phyloP scores from a whole-genome alignment of 345 rosid species.

The Pistacia atlantica region DNA sequence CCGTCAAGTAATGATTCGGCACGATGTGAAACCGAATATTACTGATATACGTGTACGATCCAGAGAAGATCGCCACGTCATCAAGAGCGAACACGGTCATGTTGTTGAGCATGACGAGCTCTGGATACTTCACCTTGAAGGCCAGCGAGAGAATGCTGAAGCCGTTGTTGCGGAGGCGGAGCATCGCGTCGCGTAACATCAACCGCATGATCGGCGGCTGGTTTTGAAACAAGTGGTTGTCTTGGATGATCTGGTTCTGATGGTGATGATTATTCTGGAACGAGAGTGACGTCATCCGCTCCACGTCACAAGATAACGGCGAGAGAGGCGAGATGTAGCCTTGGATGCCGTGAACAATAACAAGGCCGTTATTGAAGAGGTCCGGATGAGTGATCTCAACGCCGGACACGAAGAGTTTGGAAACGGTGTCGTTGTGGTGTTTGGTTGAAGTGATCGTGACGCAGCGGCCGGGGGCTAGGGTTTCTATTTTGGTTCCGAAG shows the following conservation, averaged over 20 bases:
- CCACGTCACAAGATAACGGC: constrained; percentile 62
- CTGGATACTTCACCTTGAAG: constrained; percentile 51
- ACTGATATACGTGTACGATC: constrained; percentile 46
- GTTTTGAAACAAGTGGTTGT: background rate
- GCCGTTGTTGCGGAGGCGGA: constrained; percentile 62
- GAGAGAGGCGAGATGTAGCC: constrained; percentile 66
- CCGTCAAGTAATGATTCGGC: constrained; percentile 46
- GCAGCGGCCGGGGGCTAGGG: constrained; percentile 65
- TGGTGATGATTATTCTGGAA: constrained; percentile 26
- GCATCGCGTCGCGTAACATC: constrained; percentile 65
- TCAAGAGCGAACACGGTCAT: constrained; percentile 62
- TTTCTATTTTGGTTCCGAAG: constrained; percentile 62
- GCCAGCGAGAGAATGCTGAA: constrained; percentile 59
- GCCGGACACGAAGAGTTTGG: constrained; percentile 56
- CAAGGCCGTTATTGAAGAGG: constrained; percentile 61
- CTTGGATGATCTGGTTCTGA: background rate
- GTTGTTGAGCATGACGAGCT: constrained; percentile 47
- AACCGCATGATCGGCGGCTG: constrained; percentile 51
- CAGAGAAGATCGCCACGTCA: constrained; percentile 59
- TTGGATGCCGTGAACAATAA: constrained; percentile 60
- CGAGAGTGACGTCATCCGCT: constrained; percentile 44
- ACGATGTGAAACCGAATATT: constrained; percentile 60
- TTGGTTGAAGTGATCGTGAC: constrained; percentile 47
- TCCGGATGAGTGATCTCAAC: constrained; percentile 65
- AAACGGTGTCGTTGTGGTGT: constrained; percentile 26